phyloP scores from a whole-genome alignment of 257 asterid genomes.

The Solanum arcanum region DNA sequence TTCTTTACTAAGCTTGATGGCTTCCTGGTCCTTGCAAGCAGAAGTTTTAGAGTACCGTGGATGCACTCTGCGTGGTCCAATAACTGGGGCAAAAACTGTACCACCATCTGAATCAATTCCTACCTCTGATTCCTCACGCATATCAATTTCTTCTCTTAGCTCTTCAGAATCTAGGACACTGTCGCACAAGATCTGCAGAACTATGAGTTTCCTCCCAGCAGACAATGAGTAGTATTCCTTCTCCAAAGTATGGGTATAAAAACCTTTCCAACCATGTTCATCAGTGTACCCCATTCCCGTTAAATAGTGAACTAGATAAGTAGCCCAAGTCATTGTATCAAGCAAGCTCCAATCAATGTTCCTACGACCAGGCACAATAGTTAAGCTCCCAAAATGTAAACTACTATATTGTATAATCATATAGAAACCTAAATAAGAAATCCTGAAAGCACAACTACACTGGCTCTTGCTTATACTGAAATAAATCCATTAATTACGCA shows the following conservation, averaged over 20 bases:
- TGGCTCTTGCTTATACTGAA: not conserved
- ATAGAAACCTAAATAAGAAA: not conserved
- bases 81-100: constrained; percentile 17
- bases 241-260: constrained; percentile 54
- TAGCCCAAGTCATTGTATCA: constrained; percentile 78
- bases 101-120: constrained; percentile 47
- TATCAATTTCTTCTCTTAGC: constrained; percentile 59
- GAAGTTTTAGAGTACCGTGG: constrained; percentile 54
- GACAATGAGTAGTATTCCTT: constrained; percentile 60
- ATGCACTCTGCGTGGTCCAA: constrained; percentile 53
- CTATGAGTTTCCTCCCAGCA: constrained; percentile 48
- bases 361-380: constrained; percentile 21
- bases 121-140: constrained; percentile 58
- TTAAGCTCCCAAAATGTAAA: not conserved
- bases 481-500: not conserved
- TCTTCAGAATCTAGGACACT: constrained; percentile 63
- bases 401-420: not conserved
- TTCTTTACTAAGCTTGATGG: constrained; percentile 19
- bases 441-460: not conserved
- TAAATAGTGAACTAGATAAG: constrained; percentile 54
- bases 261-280: constrained; percentile 53
- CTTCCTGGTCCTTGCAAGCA: constrained; percentile 37
- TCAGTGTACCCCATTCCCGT: constrained; percentile 38
- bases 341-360: constrained; percentile 80
- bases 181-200: constrained; percentile 76